A percentile compares a stretch with the other conserved stretches of the same genome.
These are phyloP conservation scores for Fraxinus greggii DNA, from an alignment of 305 asterid species.

Conservation along the genomic window DNA sequence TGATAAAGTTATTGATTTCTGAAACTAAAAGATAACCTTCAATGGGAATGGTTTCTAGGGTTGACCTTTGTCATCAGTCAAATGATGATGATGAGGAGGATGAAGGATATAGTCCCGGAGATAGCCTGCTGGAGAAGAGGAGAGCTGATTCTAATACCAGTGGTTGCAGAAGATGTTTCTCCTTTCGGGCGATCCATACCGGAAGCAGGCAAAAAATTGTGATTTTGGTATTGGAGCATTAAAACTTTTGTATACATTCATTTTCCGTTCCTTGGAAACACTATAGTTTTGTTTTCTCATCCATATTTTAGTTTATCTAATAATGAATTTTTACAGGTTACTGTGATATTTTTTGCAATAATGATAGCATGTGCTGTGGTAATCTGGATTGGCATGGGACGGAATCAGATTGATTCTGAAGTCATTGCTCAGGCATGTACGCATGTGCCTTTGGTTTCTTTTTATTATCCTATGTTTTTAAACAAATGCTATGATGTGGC, in stretches of 20 bases:
- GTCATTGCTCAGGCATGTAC: constrained; percentile 73
- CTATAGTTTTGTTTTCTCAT: neutral
- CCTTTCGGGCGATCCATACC: constrained; percentile 43
- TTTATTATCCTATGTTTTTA: neutral
- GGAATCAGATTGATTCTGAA: constrained; percentile 52
- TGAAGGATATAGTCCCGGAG: constrained; percentile 54
- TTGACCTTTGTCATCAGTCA: constrained; percentile 91
- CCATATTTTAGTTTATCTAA: constrained; percentile 14
- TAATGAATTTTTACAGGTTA: constrained; percentile 50
- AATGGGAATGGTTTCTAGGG: constrained; percentile 52
- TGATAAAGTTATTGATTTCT: neutral
- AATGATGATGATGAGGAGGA: constrained; percentile 76
- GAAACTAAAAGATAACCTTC: constrained; percentile 5
- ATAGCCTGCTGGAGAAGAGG: constrained; percentile 62
- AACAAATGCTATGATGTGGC: neutral
- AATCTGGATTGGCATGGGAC: constrained; percentile 72
- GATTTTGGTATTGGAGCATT: constrained; percentile 51
- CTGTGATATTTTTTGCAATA: constrained; percentile 53
- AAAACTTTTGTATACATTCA: neutral
- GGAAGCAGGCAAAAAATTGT: constrained; percentile 93
- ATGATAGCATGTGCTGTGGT: constrained; percentile 71
- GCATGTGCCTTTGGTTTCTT: neutral
- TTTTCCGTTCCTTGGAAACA: constrained; percentile 21
- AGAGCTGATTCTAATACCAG: constrained; percentile 34
- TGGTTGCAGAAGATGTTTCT: constrained; percentile 58